These are phyloP conservation scores for Yamadazyma mexicana DNA, from an alignment of 1,139 yeast genomes.

Conservation along the genomic window DNA sequence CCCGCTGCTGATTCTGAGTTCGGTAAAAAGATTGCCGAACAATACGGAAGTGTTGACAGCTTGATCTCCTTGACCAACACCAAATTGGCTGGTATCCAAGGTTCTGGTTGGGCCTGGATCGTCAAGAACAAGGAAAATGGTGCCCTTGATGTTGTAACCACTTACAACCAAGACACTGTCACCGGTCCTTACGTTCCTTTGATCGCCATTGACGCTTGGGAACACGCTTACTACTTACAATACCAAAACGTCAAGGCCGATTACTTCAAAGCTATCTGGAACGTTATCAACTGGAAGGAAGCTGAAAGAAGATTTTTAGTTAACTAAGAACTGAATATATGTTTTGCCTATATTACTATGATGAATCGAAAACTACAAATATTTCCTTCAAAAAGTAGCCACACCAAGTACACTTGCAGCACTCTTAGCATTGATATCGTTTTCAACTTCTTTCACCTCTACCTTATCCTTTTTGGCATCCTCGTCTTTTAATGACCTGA, in stretches of 20 bases:
- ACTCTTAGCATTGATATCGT: constrained; percentile 69
- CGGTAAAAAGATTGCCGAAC: constrained; percentile 34
- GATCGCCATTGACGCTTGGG: constrained; percentile 53
- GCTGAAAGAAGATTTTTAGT: constrained; percentile 39
- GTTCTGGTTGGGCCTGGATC: constrained; percentile 52
- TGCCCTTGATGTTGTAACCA: constrained; percentile 42
- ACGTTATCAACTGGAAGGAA: constrained; percentile 49
- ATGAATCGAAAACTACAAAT: not conserved
- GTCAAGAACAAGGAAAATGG: constrained; percentile 45
- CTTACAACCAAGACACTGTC: constrained; percentile 48
- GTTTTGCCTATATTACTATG: not conserved
- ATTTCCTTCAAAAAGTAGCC: constrained; percentile 61
- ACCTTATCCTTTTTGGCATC: constrained; percentile 22
- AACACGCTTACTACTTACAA: constrained; percentile 51
- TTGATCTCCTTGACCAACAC: constrained; percentile 39
- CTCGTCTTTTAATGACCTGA: constrained; percentile 49
- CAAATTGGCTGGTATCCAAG: constrained; percentile 47
- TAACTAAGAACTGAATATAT: constrained; percentile 6
- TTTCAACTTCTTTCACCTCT: constrained; percentile 16
- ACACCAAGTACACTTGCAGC: constrained; percentile 82
- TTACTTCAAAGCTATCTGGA: constrained; percentile 50
- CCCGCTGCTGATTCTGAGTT: constrained; percentile 33
- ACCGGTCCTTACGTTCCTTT: constrained; percentile 42
- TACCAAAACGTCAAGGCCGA: constrained; percentile 49
- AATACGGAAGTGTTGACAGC: constrained; percentile 42